Evolutionary conservation across 345 rosid species (phyloP).

Genomic region (Linum lewisii): DNA sequence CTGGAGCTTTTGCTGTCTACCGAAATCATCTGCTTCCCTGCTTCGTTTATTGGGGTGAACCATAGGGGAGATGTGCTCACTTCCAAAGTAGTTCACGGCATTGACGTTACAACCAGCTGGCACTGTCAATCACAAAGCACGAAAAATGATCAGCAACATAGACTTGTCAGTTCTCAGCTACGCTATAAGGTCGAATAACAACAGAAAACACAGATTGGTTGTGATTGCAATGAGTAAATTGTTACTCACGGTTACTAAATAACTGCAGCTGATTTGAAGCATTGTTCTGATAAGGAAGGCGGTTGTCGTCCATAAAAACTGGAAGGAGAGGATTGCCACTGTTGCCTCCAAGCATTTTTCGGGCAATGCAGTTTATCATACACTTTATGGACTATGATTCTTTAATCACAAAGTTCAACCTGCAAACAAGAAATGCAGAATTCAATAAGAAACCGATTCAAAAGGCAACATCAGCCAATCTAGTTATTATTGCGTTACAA

Average conservation of each 20-base stretch:
- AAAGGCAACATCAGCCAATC: background rate
- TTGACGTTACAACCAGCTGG: slow-evolving; percentile 49
- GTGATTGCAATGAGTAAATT: background rate
- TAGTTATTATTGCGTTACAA: background rate
- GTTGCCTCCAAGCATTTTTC: slow-evolving; percentile 66
- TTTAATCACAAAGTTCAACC: background rate
- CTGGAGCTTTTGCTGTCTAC: slow-evolving; percentile 58
- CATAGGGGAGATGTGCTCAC: slow-evolving; percentile 44
- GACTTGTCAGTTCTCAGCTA: background rate
- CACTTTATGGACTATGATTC: background rate
- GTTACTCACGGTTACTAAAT: slow-evolving; percentile 50
- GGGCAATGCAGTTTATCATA: background rate
- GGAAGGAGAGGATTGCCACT: slow-evolving; percentile 44
- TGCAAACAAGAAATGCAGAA: background rate
- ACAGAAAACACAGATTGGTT: background rate
- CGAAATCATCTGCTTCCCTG: slow-evolving; percentile 45
- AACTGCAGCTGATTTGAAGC: slow-evolving; percentile 62
- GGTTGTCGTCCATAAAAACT: slow-evolving; percentile 39
- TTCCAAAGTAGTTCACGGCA: slow-evolving; percentile 60
- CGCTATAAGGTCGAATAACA: background rate
- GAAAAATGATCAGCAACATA: slow-evolving; percentile 10
- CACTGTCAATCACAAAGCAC: slow-evolving; percentile 19
- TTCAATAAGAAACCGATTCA: background rate
- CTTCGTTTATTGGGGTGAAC: slow-evolving; percentile 37
- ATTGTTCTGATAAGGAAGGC: slow-evolving; percentile 49